Percentiles rank a stretch among this genome's conserved stretches.
phyloP scores from a whole-genome alignment of 352 stramenopile genomes.

The Globisporangium perplexum region DNA sequence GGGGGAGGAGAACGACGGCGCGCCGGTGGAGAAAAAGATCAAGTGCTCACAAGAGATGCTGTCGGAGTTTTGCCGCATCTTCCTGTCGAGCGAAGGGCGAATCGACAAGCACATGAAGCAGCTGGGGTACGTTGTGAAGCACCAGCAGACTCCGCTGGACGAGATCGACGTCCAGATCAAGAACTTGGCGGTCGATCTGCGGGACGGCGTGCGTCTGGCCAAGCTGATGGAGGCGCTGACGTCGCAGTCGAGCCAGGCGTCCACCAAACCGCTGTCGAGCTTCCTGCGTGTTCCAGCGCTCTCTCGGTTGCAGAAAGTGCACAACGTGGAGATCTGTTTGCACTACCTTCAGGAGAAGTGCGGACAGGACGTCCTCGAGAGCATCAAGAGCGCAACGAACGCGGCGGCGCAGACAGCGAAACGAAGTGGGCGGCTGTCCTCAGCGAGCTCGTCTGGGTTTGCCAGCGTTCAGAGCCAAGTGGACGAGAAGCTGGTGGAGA shows the following conservation, averaged over 20 bases:
- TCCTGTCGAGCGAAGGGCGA: slow-evolving; percentile 91
- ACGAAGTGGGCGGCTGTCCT: slow-evolving; percentile 15
- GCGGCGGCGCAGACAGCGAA: slow-evolving; percentile 4
- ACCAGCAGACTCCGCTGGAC: slow-evolving; percentile 92
- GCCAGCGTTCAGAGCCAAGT: slow-evolving; percentile 40
- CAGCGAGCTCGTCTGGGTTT: slow-evolving; percentile 32
- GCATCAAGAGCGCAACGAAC: slow-evolving; percentile 30
- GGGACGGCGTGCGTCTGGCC: slow-evolving; percentile 93
- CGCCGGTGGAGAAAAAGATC: slow-evolving; percentile 27
- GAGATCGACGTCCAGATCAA: slow-evolving; percentile 92
- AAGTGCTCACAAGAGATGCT: slow-evolving; percentile 92
- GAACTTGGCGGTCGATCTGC: slow-evolving; percentile 92
- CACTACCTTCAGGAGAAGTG: slow-evolving; percentile 76
- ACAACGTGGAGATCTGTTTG: slow-evolving; percentile 94
- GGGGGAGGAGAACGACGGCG: slow-evolving; percentile 8
- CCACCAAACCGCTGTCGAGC: slow-evolving; percentile 41
- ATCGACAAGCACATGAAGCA: slow-evolving; percentile 92
- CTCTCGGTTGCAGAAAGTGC: slow-evolving; percentile 94
- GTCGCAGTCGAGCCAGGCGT: slow-evolving; percentile 10
- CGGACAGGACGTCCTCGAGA: slow-evolving; percentile 43
- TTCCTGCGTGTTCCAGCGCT: slow-evolving; percentile 91
- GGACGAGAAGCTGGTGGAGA: slow-evolving; percentile 52
- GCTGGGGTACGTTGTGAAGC: slow-evolving; percentile 82
- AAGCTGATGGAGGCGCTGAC: slow-evolving; percentile 92
- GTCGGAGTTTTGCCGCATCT: slow-evolving; percentile 90